Evolutionary conservation across 441 rosid genomes (phyloP).

Genomic region (Flueggea neowawraea): DNA sequence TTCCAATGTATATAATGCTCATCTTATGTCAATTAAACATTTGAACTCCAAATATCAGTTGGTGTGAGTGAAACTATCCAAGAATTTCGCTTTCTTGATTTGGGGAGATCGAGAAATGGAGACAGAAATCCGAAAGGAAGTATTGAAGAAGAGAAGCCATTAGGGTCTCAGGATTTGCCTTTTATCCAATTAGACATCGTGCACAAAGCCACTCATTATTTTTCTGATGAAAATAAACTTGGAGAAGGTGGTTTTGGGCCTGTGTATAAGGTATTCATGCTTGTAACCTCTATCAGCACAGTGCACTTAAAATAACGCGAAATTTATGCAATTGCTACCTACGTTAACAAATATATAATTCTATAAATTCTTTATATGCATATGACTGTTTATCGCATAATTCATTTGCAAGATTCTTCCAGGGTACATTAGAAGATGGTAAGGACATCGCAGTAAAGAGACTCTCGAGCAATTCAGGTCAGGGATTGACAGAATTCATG

Average conservation of each 20-base stretch:
- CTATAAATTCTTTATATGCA: no score
- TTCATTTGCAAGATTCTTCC: not conserved
- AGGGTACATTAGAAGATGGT: conserved; percentile 25
- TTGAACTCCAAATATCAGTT: not conserved
- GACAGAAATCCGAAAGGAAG: not conserved
- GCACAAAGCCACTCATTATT: conserved; percentile 14
- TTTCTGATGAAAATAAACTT: conserved; percentile 21
- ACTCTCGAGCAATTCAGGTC: conserved; percentile 26
- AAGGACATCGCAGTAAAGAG: conserved; percentile 35
- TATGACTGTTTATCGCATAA: not conserved
- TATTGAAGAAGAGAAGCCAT: not conserved
- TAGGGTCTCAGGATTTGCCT: conserved; percentile 16
- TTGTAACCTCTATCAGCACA: no score
- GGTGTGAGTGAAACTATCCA: not conserved
- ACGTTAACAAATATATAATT: no score
- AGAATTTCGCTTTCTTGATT: conserved; percentile 13
- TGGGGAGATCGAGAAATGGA: not conserved
- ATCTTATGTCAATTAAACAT: not conserved
- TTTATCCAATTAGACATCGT: not conserved
- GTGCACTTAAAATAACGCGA: no score
- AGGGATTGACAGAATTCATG: conserved; percentile 28
- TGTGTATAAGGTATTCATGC: conserved; percentile 20
- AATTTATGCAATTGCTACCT: no score
- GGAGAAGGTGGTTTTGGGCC: conserved; percentile 33
- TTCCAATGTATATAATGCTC: no score